Percentiles rank a stretch among this genome's conserved stretches.
These are phyloP conservation scores for Pleodorina starrii DNA, from an alignment of 139 green algal species.

Conservation along the genomic window DNA sequence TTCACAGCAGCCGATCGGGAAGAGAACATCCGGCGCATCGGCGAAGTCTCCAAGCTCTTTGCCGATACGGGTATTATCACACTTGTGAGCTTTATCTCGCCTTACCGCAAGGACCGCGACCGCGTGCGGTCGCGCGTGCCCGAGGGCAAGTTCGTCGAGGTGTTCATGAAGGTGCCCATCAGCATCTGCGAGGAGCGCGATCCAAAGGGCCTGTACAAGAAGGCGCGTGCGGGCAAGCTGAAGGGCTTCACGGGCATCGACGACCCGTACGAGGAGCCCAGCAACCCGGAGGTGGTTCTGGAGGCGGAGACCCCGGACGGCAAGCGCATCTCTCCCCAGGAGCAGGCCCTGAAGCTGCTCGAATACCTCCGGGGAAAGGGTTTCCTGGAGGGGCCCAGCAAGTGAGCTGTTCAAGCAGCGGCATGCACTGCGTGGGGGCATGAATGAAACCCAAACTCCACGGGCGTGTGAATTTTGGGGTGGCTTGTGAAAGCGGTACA, in stretches of 20 bases:
- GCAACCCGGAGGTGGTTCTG: conserved; percentile 85
- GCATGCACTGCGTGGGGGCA: no score
- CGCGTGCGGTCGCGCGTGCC: conserved; percentile 74
- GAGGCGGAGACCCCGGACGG: conserved; percentile 76
- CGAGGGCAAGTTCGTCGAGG: conserved; percentile 87
- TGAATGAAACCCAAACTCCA: no score
- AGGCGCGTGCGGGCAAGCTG: conserved; percentile 90
- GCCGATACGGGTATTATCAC: conserved; percentile 92
- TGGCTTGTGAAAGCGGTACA: no score
- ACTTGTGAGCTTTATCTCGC: conserved; percentile 95
- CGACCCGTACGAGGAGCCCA: conserved; percentile 94
- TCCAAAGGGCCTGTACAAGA: conserved; percentile 97
- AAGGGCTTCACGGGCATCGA: conserved; percentile 96
- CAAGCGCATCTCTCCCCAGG: conserved; percentile 70
- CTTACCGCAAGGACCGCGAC: conserved; percentile 87
- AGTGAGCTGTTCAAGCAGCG: conserved; percentile 8
- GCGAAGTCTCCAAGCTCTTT: conserved; percentile 96
- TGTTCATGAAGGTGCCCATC: conserved; percentile 94
- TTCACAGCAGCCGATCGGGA: conserved; percentile 87
- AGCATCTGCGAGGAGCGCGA: conserved; percentile 93
- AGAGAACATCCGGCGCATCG: conserved; percentile 96
- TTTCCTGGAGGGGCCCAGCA: conserved; percentile 13
- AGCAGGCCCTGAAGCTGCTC: conserved; percentile 78
- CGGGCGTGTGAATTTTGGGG: no score
- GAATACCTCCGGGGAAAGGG: conserved; percentile 72